Base-by-base conservation (phyloP, 2,329 filamentous ascomycete genomes). In the Metarhizium brunneum region DNA sequence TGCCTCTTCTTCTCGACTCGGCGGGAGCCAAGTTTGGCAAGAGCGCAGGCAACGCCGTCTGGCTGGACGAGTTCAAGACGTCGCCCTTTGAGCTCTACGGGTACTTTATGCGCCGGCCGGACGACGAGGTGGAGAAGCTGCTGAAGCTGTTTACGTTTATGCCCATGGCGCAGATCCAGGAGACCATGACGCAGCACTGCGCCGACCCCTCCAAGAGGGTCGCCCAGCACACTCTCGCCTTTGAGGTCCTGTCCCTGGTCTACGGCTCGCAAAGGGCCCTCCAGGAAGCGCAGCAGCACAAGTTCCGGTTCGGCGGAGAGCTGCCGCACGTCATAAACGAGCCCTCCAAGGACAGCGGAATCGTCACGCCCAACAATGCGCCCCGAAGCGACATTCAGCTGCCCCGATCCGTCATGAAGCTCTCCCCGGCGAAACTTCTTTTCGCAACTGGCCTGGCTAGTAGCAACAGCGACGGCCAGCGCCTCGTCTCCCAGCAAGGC, bases 11-110 rank as follows among this genome's bases (percentile, higher is more conserved):
- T 42, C 96, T 91, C 0, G 92, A 92, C 53, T 78, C 88, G 1
- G 82, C 88, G 0, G 94, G 94, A 18, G 84, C 83, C 66, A 99
- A 99, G 71, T 92, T 97, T 63, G 94, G 94, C 53, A 99, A 99
- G 75, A 95, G 86, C 59, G 88, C 90, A 2, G 92, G 92, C 30
- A 97, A 97, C 68, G 92, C 92, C 2, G 73, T 99, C 40, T 99
- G 94, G 94, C 80, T 99, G 3, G 90, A 96, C 68, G 78, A 79
- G 54, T 84, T 86, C 63, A 82, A 90, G 80, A 95, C 92, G 1
- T 85, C 81, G 35, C 76, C 85, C 0, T 96, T 92, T 65, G 90
- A 97, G 56, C 77, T 97, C 1, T 97, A 97, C 68, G 78, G 92
- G 68, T 96, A 92, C 75, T 94, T 97, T 64, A 78, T 96, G 60